Evolutionary conservation across 805 yeast species (phyloP).

Genomic region (Wickerhamiella azymoides): DNA sequence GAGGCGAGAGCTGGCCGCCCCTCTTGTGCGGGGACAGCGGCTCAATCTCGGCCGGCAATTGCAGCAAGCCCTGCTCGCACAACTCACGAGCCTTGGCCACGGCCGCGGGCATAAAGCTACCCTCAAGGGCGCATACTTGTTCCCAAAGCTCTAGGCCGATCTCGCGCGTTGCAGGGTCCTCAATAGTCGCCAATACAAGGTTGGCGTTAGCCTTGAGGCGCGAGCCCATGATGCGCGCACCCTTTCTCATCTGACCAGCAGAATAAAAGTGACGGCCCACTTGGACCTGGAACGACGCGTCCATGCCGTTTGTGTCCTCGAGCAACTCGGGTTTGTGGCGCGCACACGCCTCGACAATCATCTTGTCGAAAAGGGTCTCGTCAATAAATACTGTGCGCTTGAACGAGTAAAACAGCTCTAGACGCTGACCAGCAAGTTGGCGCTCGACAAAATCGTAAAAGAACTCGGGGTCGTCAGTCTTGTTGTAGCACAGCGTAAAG

Average conservation of each 20-base stretch:
- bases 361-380: background rate
- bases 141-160: background rate
- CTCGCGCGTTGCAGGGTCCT: too few species aligned
- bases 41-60: background rate
- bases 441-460: background rate
- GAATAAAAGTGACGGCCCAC: background rate
- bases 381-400: background rate
- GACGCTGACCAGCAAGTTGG: background rate
- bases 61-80: background rate
- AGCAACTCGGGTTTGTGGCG: background rate
- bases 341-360: background rate
- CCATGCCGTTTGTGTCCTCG: background rate
- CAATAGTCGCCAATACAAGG: background rate
- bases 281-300: background rate
- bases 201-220: conserved; percentile 1
- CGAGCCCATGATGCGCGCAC: background rate
- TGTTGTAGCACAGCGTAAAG: background rate
- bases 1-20: background rate
- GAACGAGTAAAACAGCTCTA: conserved; percentile 1
- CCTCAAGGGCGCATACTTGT: background rate
- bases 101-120: background rate
- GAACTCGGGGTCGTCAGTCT: background rate
- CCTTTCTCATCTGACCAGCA: background rate
- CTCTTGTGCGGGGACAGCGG: background rate
- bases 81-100: background rate